phyloP scores from a whole-genome alignment of 1,284 basidiomycete genomes.

The Xerocomus nothofagi region DNA sequence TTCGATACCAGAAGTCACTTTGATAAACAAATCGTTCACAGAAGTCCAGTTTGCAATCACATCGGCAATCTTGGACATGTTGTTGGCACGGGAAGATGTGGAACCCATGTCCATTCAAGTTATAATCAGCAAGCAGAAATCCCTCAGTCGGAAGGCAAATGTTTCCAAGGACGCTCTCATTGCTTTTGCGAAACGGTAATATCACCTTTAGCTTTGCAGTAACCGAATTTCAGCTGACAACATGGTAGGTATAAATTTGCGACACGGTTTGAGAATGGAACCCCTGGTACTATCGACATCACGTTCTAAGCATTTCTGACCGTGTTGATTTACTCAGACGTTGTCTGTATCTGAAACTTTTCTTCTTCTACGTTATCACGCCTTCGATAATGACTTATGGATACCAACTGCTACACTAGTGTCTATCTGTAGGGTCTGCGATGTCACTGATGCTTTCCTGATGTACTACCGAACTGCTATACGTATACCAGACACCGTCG shows the following conservation, averaged over 20 bases:
- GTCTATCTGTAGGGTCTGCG: conserved; percentile 9
- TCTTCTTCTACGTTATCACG: conserved; percentile 1
- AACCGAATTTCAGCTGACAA: conserved; percentile 1
- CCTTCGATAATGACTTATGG: conserved; percentile 20
- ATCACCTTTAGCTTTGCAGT: background rate
- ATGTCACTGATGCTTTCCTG: conserved; percentile 18
- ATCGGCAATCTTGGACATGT: conserved; percentile 12
- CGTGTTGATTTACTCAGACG: background rate
- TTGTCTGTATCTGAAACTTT: background rate
- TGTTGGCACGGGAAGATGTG: conserved; percentile 18
- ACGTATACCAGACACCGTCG: conserved; percentile 19
- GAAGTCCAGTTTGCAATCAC: conserved; percentile 11
- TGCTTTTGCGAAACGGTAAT: conserved; percentile 16
- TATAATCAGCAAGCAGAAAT: conserved; percentile 6
- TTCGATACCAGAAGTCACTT: background rate
- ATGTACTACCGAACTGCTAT: conserved; percentile 5
- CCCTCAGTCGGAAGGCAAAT: background rate
- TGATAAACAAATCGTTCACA: background rate
- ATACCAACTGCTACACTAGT: conserved; percentile 10
- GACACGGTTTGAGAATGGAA: background rate
- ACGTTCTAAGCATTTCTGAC: conserved; percentile 18
- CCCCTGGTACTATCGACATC: conserved; percentile 14
- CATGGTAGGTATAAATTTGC: conserved; percentile 16
- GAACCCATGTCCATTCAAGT: conserved; percentile 19
- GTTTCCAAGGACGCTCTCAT: conserved; percentile 4